These are phyloP conservation scores for Erodium trifolium DNA, from an alignment of 441 rosid species.

Conservation along the genomic window DNA sequence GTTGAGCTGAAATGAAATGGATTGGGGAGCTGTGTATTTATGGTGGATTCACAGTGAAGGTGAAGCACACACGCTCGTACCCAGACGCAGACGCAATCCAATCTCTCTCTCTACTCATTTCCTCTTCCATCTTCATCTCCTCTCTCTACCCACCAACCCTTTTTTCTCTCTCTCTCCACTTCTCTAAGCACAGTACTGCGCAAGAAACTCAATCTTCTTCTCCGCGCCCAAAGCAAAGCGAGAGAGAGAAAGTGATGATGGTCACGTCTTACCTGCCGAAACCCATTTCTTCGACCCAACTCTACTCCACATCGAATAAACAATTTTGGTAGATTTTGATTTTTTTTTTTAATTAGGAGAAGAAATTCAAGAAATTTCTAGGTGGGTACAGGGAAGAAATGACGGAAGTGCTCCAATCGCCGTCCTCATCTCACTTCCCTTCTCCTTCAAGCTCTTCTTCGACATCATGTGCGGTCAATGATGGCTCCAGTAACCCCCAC, in stretches of 20 bases:
- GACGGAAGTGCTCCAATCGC: constrained; percentile 74
- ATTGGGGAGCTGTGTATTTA: no score
- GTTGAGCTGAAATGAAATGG: no score
- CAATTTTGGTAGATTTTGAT: constrained; percentile 16
- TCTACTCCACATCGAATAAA: constrained; percentile 36
- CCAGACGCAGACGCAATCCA: no score
- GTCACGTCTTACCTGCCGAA: constrained; percentile 46
- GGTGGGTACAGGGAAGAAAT: constrained; percentile 23
- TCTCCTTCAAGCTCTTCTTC: constrained; percentile 83
- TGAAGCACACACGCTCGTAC: no score
- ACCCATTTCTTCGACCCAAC: constrained; percentile 73
- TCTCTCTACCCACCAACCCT: background rate
- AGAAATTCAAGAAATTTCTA: background rate
- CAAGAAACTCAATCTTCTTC: background rate
- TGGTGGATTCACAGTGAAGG: no score
- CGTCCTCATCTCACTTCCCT: constrained; percentile 69
- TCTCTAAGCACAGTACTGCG: background rate
- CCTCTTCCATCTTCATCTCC: no score
- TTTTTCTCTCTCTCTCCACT: background rate
- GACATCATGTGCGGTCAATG: constrained; percentile 44
- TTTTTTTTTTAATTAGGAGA: constrained; percentile 22
- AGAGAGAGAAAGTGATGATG: constrained; percentile 38
- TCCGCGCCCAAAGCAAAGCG: constrained; percentile 7
- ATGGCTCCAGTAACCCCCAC: constrained; percentile 22
- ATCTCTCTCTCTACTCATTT: no score